A percentile compares a stretch with the other conserved stretches of the same genome.
Evolutionary conservation across 2,329 filamentous ascomycete species (phyloP).

Genomic region (Fusarium cyanostomum): DNA sequence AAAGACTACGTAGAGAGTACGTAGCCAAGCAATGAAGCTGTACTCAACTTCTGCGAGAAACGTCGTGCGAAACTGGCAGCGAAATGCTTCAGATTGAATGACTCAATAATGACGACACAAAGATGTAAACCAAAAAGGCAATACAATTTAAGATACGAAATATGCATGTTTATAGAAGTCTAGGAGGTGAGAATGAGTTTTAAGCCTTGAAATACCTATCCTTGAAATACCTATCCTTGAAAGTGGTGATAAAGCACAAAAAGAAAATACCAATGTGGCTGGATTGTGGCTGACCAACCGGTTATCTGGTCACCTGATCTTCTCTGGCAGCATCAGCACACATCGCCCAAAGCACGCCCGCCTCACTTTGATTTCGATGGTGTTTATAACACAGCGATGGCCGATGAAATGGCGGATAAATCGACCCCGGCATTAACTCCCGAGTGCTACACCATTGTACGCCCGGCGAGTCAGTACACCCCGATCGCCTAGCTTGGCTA

Average conservation of each 20-base stretch:
- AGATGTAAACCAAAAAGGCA: not conserved
- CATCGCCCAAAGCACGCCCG: no score
- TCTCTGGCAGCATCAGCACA: no score
- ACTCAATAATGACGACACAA: not conserved
- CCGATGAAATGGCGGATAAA: no score
- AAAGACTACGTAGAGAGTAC: conserved; percentile 6
- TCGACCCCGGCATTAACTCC: no score
- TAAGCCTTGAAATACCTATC: not conserved
- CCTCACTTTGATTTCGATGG: no score
- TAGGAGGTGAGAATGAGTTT: not conserved
- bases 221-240: not conserved
- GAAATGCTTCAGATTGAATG: no score
- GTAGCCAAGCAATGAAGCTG: not conserved
- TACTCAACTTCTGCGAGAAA: no score
- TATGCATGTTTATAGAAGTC: not conserved
- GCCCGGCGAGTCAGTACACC: no score
- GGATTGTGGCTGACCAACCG: not conserved
- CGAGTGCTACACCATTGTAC: no score
- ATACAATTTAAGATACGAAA: not conserved
- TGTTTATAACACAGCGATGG: no score
- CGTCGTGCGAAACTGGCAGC: no score
- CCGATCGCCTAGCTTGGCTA: no score
- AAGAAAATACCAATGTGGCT: not conserved
- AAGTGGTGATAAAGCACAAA: conserved; percentile 1
- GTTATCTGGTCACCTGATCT: not conserved